Evolutionary conservation across 345 rosid genomes (phyloP).

Genomic region (Eutrema heterophyllum): DNA sequence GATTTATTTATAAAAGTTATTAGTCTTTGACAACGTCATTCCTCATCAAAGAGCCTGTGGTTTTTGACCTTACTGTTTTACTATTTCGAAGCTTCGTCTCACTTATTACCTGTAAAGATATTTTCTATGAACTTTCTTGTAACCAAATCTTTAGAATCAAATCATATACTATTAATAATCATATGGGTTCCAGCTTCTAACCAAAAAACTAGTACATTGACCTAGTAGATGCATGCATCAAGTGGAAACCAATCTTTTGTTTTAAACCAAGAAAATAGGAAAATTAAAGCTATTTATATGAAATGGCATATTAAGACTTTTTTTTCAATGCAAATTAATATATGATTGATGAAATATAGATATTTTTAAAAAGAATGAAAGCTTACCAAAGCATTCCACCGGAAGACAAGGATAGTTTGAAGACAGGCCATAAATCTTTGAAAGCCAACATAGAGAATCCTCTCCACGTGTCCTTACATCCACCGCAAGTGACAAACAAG

Average conservation of each 20-base stretch:
- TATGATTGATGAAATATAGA: background rate
- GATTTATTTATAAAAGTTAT: background rate
- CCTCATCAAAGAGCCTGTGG: background rate
- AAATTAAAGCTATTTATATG: background rate
- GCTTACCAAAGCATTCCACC: constrained; percentile 73
- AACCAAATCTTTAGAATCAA: background rate
- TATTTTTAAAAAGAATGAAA: background rate
- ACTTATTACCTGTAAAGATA: background rate
- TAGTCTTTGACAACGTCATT: background rate
- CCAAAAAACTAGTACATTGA: background rate
- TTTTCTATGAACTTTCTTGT: background rate
- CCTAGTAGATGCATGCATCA: background rate
- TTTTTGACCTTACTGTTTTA: background rate
- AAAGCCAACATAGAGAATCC: constrained; percentile 58
- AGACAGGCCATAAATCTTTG: constrained; percentile 59
- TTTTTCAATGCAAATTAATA: background rate
- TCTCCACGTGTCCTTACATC: constrained; percentile 67
- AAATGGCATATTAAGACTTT: background rate
- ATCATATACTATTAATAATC: background rate
- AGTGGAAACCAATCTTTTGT: background rate
- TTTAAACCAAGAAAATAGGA: background rate
- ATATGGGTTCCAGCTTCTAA: background rate
- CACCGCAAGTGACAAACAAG: constrained; percentile 48
- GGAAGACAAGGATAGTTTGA: constrained; percentile 69
- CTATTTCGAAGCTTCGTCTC: background rate